These are phyloP conservation scores for Ogataea pini DNA, from an alignment of 805 yeast species.

Conservation along the genomic window DNA sequence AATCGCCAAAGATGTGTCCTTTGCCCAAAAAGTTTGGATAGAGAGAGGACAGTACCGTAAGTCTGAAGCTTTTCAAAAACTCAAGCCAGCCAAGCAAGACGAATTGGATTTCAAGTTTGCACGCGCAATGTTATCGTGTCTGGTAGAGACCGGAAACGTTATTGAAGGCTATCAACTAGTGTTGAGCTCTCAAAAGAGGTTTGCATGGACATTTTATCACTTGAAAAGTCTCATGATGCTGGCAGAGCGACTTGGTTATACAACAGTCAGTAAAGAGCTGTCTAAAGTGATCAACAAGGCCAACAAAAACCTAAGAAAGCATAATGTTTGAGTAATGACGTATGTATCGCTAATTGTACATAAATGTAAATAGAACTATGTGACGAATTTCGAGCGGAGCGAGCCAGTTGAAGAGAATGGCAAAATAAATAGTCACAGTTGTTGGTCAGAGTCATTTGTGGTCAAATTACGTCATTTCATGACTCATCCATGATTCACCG, in stretches of 20 bases:
- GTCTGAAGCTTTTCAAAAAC: conserved; percentile 46
- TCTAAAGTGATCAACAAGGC: conserved; percentile 25
- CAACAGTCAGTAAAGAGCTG: conserved; percentile 32
- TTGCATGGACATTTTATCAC: conserved; percentile 63
- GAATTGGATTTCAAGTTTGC: conserved; percentile 70
- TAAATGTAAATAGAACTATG: neutral
- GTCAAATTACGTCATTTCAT: too few species aligned
- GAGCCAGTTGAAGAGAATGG: too few species aligned
- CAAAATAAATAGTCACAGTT: too few species aligned
- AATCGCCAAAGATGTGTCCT: conserved; percentile 49
- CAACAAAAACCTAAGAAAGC: conserved; percentile 18
- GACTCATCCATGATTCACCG: too few species aligned
- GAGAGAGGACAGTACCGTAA: conserved; percentile 78
- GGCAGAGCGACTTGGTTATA: conserved; percentile 47
- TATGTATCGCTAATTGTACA: neutral
- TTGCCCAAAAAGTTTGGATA: conserved; percentile 70
- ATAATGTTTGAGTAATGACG: neutral
- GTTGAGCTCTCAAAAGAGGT: conserved; percentile 63
- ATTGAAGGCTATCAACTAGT: conserved; percentile 73
- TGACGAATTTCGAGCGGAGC: too few species aligned
- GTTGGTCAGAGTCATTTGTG: too few species aligned
- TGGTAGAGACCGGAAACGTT: conserved; percentile 54
- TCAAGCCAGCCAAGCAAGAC: conserved; percentile 41
- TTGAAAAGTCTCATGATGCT: conserved; percentile 43
- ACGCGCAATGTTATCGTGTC: conserved; percentile 59